phyloP scores from a whole-genome alignment of 352 stramenopile genomes.

The Phytophthora nicotianae region DNA sequence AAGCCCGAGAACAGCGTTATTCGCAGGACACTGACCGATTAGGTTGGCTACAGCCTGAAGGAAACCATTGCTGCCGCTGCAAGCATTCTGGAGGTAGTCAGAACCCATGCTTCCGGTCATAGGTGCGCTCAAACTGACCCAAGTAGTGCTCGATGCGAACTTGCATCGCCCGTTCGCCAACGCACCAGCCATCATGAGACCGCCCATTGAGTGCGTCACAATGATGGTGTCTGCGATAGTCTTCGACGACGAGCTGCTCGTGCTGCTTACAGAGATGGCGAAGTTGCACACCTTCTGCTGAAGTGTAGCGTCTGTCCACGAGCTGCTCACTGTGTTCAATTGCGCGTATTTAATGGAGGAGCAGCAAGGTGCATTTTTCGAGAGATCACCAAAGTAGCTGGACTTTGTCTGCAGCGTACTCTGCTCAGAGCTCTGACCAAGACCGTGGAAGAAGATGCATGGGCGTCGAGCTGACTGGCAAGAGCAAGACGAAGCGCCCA shows the following conservation, averaged over 20 bases:
- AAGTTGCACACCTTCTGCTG: constrained; percentile 43
- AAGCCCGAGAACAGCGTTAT: constrained; percentile 20
- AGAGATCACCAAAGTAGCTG: constrained; percentile 38
- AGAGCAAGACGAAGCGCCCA: constrained; percentile 28
- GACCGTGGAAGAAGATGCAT: constrained; percentile 48
- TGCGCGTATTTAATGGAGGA: constrained; percentile 35
- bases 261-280: constrained; percentile 28
- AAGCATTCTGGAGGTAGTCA: constrained; percentile 42
- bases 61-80: constrained; percentile 27
- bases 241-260: constrained; percentile 20
- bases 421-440: constrained; percentile 20
- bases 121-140: constrained; percentile 41
- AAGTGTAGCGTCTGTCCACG: constrained; percentile 32
- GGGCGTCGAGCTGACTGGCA: constrained; percentile 27
- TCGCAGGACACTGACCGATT: constrained; percentile 40
- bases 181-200: constrained; percentile 36
- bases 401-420: constrained; percentile 24
- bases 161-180: constrained; percentile 46
- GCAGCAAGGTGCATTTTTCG: constrained; percentile 37
- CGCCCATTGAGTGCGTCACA: constrained; percentile 48
- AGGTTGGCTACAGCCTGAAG: constrained; percentile 37
- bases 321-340: constrained; percentile 32
- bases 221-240: constrained; percentile 42
- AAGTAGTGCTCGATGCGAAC: constrained; percentile 37
- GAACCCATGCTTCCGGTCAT: constrained; percentile 48